phyloP scores from a whole-genome alignment of 2,329 filamentous ascomycete genomes.

The Ascochyta clinopodiicola region DNA sequence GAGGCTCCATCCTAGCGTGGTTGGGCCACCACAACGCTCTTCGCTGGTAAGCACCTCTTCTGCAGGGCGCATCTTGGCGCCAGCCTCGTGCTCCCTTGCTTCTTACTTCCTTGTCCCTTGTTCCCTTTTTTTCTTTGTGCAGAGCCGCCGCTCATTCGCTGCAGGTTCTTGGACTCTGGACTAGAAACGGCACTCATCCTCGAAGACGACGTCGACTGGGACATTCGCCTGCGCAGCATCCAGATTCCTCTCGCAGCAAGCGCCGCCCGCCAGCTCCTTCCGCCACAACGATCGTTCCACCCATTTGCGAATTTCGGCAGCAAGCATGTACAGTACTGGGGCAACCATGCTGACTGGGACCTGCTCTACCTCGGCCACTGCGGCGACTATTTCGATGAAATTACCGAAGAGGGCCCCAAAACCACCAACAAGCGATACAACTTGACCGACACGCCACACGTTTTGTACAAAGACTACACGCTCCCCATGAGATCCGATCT shows the following conservation, averaged over 20 bases:
- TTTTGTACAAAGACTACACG: slow-evolving; percentile 47
- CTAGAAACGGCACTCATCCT: slow-evolving; percentile 53
- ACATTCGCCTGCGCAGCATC: slow-evolving; percentile 52
- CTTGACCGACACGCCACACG: slow-evolving; percentile 42
- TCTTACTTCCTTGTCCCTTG: too few species aligned
- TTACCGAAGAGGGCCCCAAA: slow-evolving; percentile 39
- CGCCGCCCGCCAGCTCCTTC: slow-evolving; percentile 48
- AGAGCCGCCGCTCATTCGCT: slow-evolving; percentile 20
- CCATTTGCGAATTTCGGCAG: slow-evolving; percentile 23
- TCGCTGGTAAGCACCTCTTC: slow-evolving; percentile 40
- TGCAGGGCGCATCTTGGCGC: slow-evolving; percentile 15
- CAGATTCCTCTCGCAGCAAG: slow-evolving; percentile 52
- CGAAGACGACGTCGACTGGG: slow-evolving; percentile 57
- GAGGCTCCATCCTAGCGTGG: slow-evolving; percentile 54
- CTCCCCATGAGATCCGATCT: slow-evolving; percentile 46
- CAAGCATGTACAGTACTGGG: slow-evolving; percentile 50
- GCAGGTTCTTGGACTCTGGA: slow-evolving; percentile 52
- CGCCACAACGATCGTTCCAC: slow-evolving; percentile 27
- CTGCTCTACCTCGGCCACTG: slow-evolving; percentile 55
- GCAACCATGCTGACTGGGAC: slow-evolving; percentile 50
- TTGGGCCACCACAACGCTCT: slow-evolving; percentile 54
- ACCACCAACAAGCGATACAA: slow-evolving; percentile 34
- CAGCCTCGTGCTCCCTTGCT: not conserved
- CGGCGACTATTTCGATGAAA: slow-evolving; percentile 50
- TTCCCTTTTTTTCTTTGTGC: not conserved